Evolutionary conservation across 495 filamentous ascomycete genomes (phyloP).

Genomic region (Penicillium canariense): DNA sequence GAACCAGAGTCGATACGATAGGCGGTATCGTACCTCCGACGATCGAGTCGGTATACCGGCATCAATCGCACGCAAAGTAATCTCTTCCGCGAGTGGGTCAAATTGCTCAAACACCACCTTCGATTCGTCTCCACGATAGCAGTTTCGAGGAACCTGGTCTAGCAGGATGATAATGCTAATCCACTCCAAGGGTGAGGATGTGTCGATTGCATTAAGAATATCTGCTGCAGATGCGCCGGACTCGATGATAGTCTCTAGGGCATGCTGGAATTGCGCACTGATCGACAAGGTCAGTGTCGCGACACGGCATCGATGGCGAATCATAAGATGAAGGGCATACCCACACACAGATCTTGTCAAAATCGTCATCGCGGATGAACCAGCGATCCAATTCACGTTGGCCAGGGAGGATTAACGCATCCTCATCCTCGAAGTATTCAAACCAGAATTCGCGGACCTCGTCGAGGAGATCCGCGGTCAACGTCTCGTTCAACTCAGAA

Average conservation of each 20-base stretch:
- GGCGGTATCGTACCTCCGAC: constrained; percentile 24
- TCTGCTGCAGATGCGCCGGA: constrained; percentile 17
- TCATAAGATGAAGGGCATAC: background rate
- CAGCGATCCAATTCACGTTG: constrained; percentile 24
- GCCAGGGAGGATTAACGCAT: constrained; percentile 17
- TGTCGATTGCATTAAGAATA: constrained; percentile 23
- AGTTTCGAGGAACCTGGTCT: constrained; percentile 35
- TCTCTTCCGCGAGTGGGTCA: constrained; percentile 27
- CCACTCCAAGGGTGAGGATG: constrained; percentile 21
- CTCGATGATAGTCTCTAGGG: constrained; percentile 23
- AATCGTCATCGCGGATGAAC: constrained; percentile 26
- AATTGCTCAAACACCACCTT: constrained; percentile 30
- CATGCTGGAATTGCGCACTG: constrained; percentile 28
- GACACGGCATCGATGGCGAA: background rate
- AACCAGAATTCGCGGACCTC: constrained; percentile 28
- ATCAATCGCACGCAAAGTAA: constrained; percentile 24
- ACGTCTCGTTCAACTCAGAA: constrained; percentile 15
- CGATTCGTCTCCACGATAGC: constrained; percentile 29
- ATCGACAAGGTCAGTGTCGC: constrained; percentile 1
- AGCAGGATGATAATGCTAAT: constrained; percentile 28
- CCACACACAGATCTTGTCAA: constrained; percentile 33
- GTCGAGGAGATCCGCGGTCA: constrained; percentile 23
- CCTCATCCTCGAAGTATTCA: constrained; percentile 15
- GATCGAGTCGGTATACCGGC: constrained; percentile 13
- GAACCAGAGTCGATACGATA: constrained; percentile 34